phyloP scores from a whole-genome alignment of 2,329 filamentous ascomycete genomes.

The Phaeophleospora eucalypticola region DNA sequence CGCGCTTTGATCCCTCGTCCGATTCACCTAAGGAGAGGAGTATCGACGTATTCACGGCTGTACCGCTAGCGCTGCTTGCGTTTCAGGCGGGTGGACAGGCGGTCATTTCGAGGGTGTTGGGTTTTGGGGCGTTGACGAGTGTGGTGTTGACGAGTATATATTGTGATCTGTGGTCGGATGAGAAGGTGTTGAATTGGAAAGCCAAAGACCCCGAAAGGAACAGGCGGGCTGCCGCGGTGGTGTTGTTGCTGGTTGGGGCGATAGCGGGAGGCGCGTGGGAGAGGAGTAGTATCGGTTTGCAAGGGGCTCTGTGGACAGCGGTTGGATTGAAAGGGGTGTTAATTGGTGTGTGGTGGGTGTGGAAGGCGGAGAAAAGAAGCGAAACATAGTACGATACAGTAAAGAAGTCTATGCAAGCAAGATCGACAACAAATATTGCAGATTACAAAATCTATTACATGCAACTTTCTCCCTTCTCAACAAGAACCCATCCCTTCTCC shows the following conservation, averaged over 20 bases:
- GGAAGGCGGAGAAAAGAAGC: slow-evolving; percentile 38
- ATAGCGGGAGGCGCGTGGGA: slow-evolving; percentile 54
- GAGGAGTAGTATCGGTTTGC: slow-evolving; percentile 49
- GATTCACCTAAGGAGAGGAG: not conserved
- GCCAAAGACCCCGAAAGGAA: slow-evolving; percentile 51
- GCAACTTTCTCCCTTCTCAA: no score
- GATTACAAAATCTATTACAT: no score
- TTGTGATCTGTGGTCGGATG: slow-evolving; percentile 72
- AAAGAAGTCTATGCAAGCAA: no score
- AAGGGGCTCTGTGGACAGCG: slow-evolving; percentile 49
- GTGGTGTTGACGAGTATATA: slow-evolving; percentile 79
- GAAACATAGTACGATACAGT: no score
- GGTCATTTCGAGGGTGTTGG: slow-evolving; percentile 66
- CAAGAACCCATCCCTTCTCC: no score
- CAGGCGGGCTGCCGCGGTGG: slow-evolving; percentile 48
- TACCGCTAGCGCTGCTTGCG: slow-evolving; percentile 65
- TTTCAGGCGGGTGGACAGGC: slow-evolving; percentile 78
- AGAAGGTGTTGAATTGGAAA: slow-evolving; percentile 42
- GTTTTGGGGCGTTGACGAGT: slow-evolving; percentile 67
- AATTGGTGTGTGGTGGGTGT: slow-evolving; percentile 40
- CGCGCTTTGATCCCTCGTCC: slow-evolving; percentile 34
- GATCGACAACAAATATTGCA: no score
- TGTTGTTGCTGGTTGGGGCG: slow-evolving; percentile 52
- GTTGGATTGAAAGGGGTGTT: slow-evolving; percentile 38
- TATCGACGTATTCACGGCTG: slow-evolving; percentile 43